Percentiles rank a stretch among this genome's conserved stretches.
Conservation (phyloP, 1,284 basidiomycete species). For the Marasmius sp. region DNA sequence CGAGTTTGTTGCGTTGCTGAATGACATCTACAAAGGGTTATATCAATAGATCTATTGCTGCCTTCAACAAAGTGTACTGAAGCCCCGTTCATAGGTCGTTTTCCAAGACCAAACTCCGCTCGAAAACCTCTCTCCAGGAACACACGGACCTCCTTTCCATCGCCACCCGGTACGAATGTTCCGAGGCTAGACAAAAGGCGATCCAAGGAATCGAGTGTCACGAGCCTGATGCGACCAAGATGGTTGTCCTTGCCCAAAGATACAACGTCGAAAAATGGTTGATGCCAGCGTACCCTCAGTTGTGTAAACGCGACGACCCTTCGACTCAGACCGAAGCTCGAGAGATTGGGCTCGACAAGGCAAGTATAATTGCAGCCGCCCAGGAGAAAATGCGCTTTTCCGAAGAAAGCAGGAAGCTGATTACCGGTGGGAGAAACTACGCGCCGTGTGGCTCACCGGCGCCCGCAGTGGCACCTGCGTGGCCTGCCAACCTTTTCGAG, state of each 20-base stretch:
- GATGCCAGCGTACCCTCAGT: constrained; percentile 3
- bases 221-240: background rate
- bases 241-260: constrained; percentile 6
- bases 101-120: constrained; percentile 3
- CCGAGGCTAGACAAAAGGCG: background rate
- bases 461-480: background rate
- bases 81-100: background rate
- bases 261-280: constrained; percentile 5
- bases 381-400: background rate
- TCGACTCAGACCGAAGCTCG: constrained; percentile 1
- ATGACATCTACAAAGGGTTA: constrained; percentile 10
- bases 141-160: constrained; percentile 4
- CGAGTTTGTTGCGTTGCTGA: constrained; percentile 6
- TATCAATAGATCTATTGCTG: too few relatives aligned
- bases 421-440: background rate
- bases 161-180: background rate
- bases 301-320: constrained; percentile 2
- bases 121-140: background rate
- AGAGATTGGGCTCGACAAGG: constrained; percentile 3
- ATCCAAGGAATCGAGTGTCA: constrained; percentile 3
- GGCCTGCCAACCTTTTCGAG: background rate
- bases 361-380: constrained; percentile 1
- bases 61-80: background rate
- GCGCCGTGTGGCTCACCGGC: too few relatives aligned
- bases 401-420: background rate